These are phyloP conservation scores for Mycena rebaudengoi DNA, from an alignment of 768 basidiomycete genomes.

Conservation along the genomic window DNA sequence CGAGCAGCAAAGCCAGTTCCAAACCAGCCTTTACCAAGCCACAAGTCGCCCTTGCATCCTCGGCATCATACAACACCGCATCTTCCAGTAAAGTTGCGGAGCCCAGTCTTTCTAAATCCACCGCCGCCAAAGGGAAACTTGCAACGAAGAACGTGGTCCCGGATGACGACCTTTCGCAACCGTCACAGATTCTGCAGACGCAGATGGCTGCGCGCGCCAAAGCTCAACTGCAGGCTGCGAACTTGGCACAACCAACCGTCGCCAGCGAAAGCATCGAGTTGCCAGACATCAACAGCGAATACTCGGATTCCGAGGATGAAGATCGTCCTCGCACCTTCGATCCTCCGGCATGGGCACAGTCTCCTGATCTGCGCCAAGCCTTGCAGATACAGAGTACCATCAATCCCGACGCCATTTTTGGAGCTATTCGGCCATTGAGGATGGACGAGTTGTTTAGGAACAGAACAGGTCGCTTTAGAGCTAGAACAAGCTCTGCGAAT, in stretches of 20 bases:
- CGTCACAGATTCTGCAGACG: slow-evolving; percentile 68
- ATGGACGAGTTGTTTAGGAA: slow-evolving; percentile 95
- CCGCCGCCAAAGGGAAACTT: slow-evolving; percentile 58
- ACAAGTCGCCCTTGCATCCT: slow-evolving; percentile 36
- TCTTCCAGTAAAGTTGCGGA: slow-evolving; percentile 40
- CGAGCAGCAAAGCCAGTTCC: slow-evolving; percentile 46
- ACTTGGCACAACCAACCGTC: slow-evolving; percentile 53
- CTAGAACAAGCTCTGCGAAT: slow-evolving; percentile 93
- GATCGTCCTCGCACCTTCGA: slow-evolving; percentile 76
- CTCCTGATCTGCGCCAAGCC: slow-evolving; percentile 83
- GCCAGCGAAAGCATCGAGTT: slow-evolving; percentile 88
- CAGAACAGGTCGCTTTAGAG: slow-evolving; percentile 82
- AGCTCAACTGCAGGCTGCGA: slow-evolving; percentile 70
- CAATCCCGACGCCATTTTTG: slow-evolving; percentile 93
- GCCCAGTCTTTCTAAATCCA: slow-evolving; percentile 42
- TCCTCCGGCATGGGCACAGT: slow-evolving; percentile 91
- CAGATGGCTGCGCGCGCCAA: slow-evolving; percentile 79
- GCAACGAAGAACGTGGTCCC: slow-evolving; percentile 36
- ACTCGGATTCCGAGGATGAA: slow-evolving; percentile 96
- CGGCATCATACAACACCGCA: slow-evolving; percentile 28
- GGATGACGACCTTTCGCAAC: slow-evolving; percentile 65
- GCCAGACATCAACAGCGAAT: slow-evolving; percentile 96
- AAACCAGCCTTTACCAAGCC: slow-evolving; percentile 42
- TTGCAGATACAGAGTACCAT: slow-evolving; percentile 85
- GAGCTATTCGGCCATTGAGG: slow-evolving; percentile 80